These are phyloP conservation scores for Ottelia alismoides DNA, from an alignment of 106 monocot genomes.

Conservation along the genomic window DNA sequence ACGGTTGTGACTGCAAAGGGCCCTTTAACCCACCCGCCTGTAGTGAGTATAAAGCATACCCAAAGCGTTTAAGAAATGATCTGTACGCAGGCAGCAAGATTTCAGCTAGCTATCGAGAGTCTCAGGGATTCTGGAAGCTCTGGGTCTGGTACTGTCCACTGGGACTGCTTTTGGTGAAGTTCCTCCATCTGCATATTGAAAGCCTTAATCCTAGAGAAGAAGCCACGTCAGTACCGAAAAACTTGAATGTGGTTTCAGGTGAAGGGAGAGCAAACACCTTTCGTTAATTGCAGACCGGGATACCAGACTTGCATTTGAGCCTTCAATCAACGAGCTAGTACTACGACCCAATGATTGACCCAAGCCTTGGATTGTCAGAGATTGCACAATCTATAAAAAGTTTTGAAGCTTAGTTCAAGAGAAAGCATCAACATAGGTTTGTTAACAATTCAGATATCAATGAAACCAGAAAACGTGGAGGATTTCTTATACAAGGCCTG, in stretches of 20 bases:
- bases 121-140: conserved; percentile 52
- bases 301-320: conserved; percentile 29
- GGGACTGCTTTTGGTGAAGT: conserved; percentile 50
- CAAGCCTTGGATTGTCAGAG: background rate
- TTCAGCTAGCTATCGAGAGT: conserved; percentile 52
- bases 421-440: no score
- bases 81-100: conserved; percentile 57
- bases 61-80: conserved; percentile 53
- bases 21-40: no score
- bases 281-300: conserved; percentile 52
- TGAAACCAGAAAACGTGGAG: no score
- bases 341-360: background rate
- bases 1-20: no score
- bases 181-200: conserved; percentile 79
- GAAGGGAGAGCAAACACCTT: conserved; percentile 19
- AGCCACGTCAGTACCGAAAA: no score
- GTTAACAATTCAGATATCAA: no score
- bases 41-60: no score
- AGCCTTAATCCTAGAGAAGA: conserved; percentile 38
- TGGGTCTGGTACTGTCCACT: conserved; percentile 62
- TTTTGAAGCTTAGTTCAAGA: no score
- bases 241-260: no score
- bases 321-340: background rate
- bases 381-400: conserved; percentile 5
- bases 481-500: no score